phyloP scores from a whole-genome alignment of 2,329 filamentous ascomycete species.

The Trichoderma asperellum region DNA sequence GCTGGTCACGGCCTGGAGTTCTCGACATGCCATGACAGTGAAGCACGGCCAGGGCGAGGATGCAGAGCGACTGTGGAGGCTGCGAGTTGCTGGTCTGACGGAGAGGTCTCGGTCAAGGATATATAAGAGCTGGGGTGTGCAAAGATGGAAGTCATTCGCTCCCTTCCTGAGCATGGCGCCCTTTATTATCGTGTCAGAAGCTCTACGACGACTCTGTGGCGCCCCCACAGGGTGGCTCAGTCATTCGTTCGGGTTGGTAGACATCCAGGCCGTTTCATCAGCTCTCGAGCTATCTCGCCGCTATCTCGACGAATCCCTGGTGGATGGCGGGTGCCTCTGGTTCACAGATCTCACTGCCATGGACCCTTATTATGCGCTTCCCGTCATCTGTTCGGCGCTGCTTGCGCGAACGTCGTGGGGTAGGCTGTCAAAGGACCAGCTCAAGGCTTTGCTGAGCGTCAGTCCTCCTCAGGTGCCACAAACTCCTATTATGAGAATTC shows the following conservation, averaged over 20 bases:
- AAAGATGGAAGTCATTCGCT: constrained; percentile 52
- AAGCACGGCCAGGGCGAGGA: constrained; percentile 23
- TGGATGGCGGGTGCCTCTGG: constrained; percentile 58
- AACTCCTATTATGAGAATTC: constrained; percentile 33
- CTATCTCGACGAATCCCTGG: constrained; percentile 47
- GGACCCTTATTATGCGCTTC: constrained; percentile 57
- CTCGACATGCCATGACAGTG: constrained; percentile 33
- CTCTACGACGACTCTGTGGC: constrained; percentile 51
- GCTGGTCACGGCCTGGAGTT: constrained; percentile 41
- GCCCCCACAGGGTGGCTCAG: constrained; percentile 41
- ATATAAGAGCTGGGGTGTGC: constrained; percentile 47
- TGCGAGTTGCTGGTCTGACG: constrained; percentile 35
- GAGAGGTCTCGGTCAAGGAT: constrained; percentile 42
- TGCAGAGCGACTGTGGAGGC: constrained; percentile 32
- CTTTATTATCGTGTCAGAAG: constrained; percentile 57
- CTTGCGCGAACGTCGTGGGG: constrained; percentile 40
- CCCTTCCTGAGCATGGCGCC: constrained; percentile 50
- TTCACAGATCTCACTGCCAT: constrained; percentile 57
- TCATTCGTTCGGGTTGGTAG: constrained; percentile 38
- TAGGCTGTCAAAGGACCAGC: constrained; percentile 37
- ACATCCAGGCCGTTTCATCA: constrained; percentile 32
- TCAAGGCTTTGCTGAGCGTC: constrained; percentile 37
- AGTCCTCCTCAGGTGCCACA: constrained; percentile 29
- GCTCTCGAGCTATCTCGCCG: constrained; percentile 35
- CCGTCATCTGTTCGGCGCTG: constrained; percentile 42